A percentile compares a stretch with the other conserved stretches of the same genome.
Conservation (phyloP, 2,329 filamentous ascomycete species). For the Daldinia sp. region DNA sequence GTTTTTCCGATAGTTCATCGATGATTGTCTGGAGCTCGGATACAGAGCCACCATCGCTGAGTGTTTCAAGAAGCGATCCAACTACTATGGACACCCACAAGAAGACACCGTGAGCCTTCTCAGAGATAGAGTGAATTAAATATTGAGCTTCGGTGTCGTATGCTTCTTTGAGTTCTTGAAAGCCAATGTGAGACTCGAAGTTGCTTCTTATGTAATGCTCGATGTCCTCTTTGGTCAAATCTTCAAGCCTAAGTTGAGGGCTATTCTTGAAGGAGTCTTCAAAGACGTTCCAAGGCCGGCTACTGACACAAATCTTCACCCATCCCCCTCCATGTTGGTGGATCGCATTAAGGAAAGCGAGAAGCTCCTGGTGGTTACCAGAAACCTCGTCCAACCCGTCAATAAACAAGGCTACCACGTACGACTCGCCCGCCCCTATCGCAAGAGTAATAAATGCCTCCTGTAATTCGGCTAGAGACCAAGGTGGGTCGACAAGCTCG, state of each 20-base stretch:
- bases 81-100: background rate
- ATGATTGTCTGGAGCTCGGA: background rate
- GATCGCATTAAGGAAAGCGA: background rate
- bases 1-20: background rate
- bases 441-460: background rate
- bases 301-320: background rate
- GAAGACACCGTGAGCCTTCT: background rate
- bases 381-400: background rate
- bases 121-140: background rate
- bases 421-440: background rate
- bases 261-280: background rate
- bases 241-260: background rate
- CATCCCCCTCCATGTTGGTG: background rate
- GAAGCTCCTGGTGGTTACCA: background rate
- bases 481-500: background rate
- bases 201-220: background rate
- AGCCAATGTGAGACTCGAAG: background rate
- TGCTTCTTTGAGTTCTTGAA: background rate
- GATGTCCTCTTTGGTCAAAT: background rate
- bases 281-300: background rate
- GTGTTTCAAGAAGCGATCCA: background rate
- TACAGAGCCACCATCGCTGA: background rate
- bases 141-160: background rate
- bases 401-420: background rate
- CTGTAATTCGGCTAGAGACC: background rate